Conservation (phyloP, 2,329 filamentous ascomycete genomes). For the Penicillium paneum region DNA sequence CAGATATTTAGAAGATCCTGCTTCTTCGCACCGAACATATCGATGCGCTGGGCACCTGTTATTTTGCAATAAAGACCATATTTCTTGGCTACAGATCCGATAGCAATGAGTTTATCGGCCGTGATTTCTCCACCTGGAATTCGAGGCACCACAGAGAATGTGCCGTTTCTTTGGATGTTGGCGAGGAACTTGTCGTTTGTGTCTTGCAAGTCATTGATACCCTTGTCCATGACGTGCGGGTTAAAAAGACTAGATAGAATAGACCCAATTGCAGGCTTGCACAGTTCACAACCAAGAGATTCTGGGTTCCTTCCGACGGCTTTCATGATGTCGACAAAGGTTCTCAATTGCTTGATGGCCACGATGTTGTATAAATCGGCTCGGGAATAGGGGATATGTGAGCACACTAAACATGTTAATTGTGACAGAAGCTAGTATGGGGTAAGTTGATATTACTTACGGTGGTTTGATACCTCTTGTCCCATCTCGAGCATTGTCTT, state of each 20-base stretch:
- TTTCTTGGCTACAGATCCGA: slow-evolving; percentile 79
- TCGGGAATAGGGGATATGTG: slow-evolving; percentile 78
- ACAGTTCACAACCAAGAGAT: slow-evolving; percentile 79
- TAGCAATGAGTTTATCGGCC: slow-evolving; percentile 76
- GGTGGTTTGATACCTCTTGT: slow-evolving; percentile 78
- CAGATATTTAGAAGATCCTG: slow-evolving; percentile 81
- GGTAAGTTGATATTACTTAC: slow-evolving; percentile 22
- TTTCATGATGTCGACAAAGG: slow-evolving; percentile 72
- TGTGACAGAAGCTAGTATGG: neutral
- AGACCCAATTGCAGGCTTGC: slow-evolving; percentile 77
- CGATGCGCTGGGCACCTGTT: slow-evolving; percentile 85
- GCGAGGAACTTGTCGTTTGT: slow-evolving; percentile 86
- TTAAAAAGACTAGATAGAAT: slow-evolving; percentile 84
- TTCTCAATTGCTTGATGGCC: slow-evolving; percentile 72
- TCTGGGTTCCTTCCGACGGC: slow-evolving; percentile 67
- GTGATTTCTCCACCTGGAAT: slow-evolving; percentile 84
- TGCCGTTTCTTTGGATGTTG: slow-evolving; percentile 89
- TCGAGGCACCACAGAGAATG: slow-evolving; percentile 81
- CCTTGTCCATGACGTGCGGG: slow-evolving; percentile 71
- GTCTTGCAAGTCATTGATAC: slow-evolving; percentile 73
- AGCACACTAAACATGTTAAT: slow-evolving; percentile 56
- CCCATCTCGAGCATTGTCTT: slow-evolving; percentile 81
- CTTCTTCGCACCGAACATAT: slow-evolving; percentile 88
- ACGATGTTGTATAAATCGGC: slow-evolving; percentile 89
- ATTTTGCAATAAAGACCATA: slow-evolving; percentile 88